A percentile compares a stretch with the other conserved stretches of the same genome.
These are phyloP conservation scores for Wickerhamiella kazuoi DNA, from an alignment of 805 yeast species.

Conservation along the genomic window DNA sequence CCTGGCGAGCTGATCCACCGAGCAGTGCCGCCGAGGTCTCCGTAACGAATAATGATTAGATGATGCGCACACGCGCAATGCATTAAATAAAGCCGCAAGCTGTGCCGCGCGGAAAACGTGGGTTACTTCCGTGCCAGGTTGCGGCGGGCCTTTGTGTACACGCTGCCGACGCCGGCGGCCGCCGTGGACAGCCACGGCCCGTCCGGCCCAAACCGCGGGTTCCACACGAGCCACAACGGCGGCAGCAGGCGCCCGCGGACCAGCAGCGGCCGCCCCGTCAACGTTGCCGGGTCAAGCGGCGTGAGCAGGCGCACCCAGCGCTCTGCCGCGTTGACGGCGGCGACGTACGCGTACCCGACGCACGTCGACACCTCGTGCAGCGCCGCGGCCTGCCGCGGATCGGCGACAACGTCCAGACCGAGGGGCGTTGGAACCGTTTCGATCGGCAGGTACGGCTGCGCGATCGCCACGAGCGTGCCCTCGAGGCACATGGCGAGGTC, in stretches of 20 bases:
- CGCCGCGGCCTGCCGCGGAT: constrained; percentile 1
- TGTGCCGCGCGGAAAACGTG: not conserved
- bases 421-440: too few species aligned
- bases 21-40: too few species aligned
- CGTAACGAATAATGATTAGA: too few species aligned
- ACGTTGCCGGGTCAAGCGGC: constrained; percentile 19
- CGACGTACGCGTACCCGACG: constrained; percentile 43
- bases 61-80: too few species aligned
- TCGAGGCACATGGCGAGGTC: constrained; percentile 17
- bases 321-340: constrained; percentile 34
- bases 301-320: constrained; percentile 37
- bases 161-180: constrained; percentile 27
- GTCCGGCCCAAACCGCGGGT: constrained; percentile 15
- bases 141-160: constrained; percentile 40
- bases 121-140: constrained; percentile 26
- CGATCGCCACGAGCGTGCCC: constrained; percentile 21
- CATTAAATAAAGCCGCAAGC: too few species aligned
- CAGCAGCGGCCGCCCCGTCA: constrained; percentile 24
- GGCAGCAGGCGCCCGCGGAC: constrained; percentile 49
- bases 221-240: constrained; percentile 38
- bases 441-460: constrained; percentile 2
- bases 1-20: constrained; percentile 26
- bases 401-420: not conserved
- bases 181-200: constrained; percentile 29
- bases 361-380: constrained; percentile 18